Evolutionary conservation across 257 asterid genomes (phyloP).

Genomic region (Ligustrum vulgare): DNA sequence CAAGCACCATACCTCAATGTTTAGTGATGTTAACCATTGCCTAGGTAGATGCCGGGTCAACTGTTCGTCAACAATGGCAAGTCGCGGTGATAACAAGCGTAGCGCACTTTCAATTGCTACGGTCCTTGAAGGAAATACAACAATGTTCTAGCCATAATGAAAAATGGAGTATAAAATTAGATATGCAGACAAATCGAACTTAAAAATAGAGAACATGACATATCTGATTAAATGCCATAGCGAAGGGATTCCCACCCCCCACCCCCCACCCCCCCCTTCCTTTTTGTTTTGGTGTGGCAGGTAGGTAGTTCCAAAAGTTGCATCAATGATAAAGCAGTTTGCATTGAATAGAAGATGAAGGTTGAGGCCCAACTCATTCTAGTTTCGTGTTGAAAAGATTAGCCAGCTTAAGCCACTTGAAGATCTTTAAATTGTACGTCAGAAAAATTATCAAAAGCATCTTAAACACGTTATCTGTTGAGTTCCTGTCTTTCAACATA

Average conservation of each 20-base stretch:
- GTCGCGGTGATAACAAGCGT: conserved; percentile 81
- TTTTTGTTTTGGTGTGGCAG: background rate
- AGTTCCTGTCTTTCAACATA: background rate
- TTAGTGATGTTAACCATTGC: conserved; percentile 83
- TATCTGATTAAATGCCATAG: background rate
- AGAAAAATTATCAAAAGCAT: conserved; percentile 3
- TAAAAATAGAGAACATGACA: conserved; percentile 4
- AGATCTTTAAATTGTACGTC: background rate
- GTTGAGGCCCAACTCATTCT: background rate
- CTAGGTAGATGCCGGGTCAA: conserved; percentile 72
- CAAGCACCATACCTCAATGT: conserved; percentile 54
- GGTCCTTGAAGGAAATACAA: conserved; percentile 84
- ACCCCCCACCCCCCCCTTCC: no score
- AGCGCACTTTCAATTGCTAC: conserved; percentile 89
- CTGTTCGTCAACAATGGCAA: conserved; percentile 90
- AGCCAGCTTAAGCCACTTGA: background rate
- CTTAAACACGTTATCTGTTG: background rate
- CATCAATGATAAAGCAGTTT: background rate
- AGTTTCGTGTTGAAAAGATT: background rate
- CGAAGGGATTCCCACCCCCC: background rate
- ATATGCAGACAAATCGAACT: conserved; percentile 7
- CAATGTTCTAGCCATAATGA: conserved; percentile 56
- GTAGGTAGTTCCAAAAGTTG: background rate
- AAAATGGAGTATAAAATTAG: conserved; percentile 28
- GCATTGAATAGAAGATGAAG: conserved; percentile 1